Percentiles rank a stretch among this genome's conserved stretches.
Conservation (phyloP, 2,329 filamentous ascomycete species). For the Fusarium dlaminii region DNA sequence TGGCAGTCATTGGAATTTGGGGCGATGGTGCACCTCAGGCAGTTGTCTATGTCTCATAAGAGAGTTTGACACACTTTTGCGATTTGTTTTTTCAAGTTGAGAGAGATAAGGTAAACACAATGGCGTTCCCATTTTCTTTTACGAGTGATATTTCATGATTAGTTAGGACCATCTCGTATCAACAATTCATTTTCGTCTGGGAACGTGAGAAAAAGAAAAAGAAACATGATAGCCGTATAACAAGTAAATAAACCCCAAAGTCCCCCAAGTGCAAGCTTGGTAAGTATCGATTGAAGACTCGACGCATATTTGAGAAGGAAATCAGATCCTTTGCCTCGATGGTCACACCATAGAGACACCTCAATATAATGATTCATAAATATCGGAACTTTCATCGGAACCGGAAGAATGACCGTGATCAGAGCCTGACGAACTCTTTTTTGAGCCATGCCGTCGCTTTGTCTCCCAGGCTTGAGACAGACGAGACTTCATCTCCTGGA, state of each 20-base stretch:
- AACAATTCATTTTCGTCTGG: constrained; percentile 1
- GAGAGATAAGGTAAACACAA: constrained; percentile 29
- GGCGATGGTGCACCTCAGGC: constrained; percentile 63
- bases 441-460: background rate
- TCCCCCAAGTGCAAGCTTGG: background rate
- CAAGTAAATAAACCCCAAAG: background rate
- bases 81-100: constrained; percentile 17
- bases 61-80: background rate
- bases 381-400: background rate
- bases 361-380: background rate
- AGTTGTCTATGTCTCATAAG: constrained; percentile 47
- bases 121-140: constrained; percentile 25
- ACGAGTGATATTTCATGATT: background rate
- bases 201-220: background rate
- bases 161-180: constrained; percentile 32
- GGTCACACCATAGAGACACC: background rate
- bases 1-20: constrained; percentile 73
- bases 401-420: background rate
- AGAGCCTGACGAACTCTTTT: background rate
- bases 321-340: background rate
- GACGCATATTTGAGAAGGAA: background rate
- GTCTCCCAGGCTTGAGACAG: constrained; percentile 33
- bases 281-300: background rate
- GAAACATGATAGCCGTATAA: background rate
- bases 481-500: constrained; percentile 28